A percentile compares a stretch with the other conserved stretches of the same genome.
Conservation (phyloP, 306 rosid species). For the Rosa persica region DNA sequence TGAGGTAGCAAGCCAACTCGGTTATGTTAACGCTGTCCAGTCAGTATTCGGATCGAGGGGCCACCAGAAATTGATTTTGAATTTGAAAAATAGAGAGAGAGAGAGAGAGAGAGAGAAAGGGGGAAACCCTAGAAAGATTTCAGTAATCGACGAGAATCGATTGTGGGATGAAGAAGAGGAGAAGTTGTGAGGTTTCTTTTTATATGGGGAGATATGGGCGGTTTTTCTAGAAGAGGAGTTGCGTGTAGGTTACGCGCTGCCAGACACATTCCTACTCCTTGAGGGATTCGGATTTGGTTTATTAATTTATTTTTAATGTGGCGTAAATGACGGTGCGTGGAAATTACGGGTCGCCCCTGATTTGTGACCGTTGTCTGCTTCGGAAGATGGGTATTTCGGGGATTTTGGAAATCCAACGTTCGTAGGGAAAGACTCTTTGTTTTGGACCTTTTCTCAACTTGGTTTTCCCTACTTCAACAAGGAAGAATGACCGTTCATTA, state of each 20-base stretch:
- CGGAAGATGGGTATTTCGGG: background rate
- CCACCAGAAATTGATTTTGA: too few species aligned
- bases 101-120: background rate
- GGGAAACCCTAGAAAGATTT: background rate
- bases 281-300: background rate
- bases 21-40: too few species aligned
- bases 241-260: background rate
- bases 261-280: background rate
- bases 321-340: background rate
- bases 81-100: background rate
- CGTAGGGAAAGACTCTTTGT: background rate
- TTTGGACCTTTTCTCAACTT: background rate
- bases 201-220: background rate
- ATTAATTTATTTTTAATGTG: background rate
- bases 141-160: too few species aligned
- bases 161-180: background rate
- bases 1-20: too few species aligned
- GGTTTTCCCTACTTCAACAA: background rate
- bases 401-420: background rate
- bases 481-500: background rate
- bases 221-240: background rate
- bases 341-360: background rate
- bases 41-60: too few species aligned
- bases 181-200: background rate
- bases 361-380: background rate